Evolutionary conservation across 2,329 filamentous ascomycete genomes (phyloP).

Genomic region (Apiospora sp.): DNA sequence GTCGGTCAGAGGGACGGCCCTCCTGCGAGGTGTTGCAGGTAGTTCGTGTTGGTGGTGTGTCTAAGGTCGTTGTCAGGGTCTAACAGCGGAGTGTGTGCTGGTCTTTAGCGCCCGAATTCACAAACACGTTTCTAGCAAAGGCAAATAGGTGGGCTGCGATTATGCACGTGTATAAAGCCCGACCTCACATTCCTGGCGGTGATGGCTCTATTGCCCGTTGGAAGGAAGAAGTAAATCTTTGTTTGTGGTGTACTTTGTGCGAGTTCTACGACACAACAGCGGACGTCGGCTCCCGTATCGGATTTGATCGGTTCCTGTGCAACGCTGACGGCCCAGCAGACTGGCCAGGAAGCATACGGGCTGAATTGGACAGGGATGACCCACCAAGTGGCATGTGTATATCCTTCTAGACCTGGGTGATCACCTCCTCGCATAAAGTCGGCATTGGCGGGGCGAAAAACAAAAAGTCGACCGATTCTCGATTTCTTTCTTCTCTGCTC

Average conservation of each 20-base stretch:
- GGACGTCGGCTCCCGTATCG: not conserved
- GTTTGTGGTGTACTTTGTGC: not conserved
- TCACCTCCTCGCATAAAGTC: not conserved
- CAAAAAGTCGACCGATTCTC: conserved; percentile 18
- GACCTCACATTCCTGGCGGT: not conserved
- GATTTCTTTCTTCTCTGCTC: conserved; percentile 7
- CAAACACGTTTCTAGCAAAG: not conserved
- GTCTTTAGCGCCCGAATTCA: not conserved
- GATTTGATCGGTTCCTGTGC: conserved; percentile 5
- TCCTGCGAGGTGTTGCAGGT: not conserved
- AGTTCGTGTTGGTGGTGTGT: not conserved
- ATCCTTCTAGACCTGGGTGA: not conserved
- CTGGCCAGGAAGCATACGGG: conserved; percentile 1
- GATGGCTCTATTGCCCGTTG: not conserved
- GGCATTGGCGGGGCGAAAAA: conserved; percentile 18
- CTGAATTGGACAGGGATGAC: conserved; percentile 14
- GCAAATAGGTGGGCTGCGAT: conserved; percentile 3
- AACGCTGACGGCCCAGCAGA: not conserved
- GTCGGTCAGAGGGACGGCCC: conserved; percentile 3
- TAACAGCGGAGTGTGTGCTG: not conserved
- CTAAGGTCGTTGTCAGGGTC: conserved; percentile 11
- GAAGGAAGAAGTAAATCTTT: not conserved
- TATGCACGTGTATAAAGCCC: not conserved
- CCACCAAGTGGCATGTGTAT: conserved; percentile 5
- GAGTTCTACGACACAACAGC: not conserved